Percentiles rank a stretch among this genome's conserved stretches.
Conservation (phyloP, 1,139 yeast genomes). For the Wickerhamomyces sp. region DNA sequence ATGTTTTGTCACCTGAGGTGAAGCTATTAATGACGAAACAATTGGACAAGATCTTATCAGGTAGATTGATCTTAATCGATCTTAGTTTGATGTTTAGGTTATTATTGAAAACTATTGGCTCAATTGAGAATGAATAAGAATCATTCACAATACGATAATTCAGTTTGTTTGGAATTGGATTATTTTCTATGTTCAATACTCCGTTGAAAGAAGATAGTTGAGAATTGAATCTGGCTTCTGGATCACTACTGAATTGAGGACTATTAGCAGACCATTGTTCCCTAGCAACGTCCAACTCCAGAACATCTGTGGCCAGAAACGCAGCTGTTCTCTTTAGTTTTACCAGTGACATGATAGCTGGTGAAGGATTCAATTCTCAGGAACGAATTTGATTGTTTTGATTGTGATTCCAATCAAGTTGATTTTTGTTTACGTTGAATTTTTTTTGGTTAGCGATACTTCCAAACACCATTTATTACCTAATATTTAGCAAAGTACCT, state of each 20-base stretch:
- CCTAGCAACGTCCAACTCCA: constrained; percentile 22
- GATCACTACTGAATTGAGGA: constrained; percentile 6
- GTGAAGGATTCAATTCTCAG: not conserved
- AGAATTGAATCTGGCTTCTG: constrained; percentile 14
- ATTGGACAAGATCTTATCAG: constrained; percentile 21
- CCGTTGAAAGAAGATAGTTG: constrained; percentile 12
- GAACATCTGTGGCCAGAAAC: not conserved
- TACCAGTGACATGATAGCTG: not conserved
- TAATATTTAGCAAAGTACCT: too few relatives aligned
- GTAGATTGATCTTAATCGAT: constrained; percentile 22
- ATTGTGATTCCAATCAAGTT: not conserved
- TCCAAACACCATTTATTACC: too few relatives aligned
- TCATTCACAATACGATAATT: constrained; percentile 17
- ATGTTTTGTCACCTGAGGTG: constrained; percentile 6
- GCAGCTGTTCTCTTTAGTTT: constrained; percentile 1
- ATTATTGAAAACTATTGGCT: constrained; percentile 22
- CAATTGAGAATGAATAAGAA: constrained; percentile 12
- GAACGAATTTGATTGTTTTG: not conserved
- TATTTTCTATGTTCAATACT: constrained; percentile 6
- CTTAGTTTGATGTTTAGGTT: constrained; percentile 14
- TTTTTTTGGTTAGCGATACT: too few relatives aligned
- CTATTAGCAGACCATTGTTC: constrained; percentile 17
- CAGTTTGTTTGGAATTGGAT: constrained; percentile 9
- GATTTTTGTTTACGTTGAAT: too few relatives aligned
- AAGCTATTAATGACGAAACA: constrained; percentile 18